Percentiles rank a stretch among this genome's conserved stretches.
Conservation (phyloP, 1,284 basidiomycete genomes). For the Mycena sp. region DNA sequence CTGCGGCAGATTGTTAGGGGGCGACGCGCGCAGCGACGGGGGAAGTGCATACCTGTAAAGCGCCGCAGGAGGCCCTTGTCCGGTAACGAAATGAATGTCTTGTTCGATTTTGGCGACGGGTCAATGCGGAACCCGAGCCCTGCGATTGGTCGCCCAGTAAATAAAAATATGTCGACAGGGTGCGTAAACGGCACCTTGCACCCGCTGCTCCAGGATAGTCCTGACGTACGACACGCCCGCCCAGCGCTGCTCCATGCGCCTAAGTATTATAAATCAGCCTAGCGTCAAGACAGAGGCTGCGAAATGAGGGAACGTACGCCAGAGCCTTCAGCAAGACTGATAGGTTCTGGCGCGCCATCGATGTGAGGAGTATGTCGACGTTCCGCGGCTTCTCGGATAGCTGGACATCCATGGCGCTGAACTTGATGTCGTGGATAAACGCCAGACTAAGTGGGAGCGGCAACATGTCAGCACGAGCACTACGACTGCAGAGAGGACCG, state of each 20-base stretch:
- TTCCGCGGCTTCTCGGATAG: conserved; percentile 23
- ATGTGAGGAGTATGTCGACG: conserved; percentile 44
- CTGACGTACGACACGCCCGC: conserved; percentile 46
- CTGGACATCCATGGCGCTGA: conserved; percentile 30
- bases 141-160: neutral
- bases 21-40: neutral
- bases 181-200: conserved; percentile 30
- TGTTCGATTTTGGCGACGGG: conserved; percentile 31
- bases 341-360: conserved; percentile 47
- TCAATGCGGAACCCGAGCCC: conserved; percentile 7
- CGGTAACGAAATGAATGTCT: conserved; percentile 50
- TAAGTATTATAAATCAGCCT: conserved; percentile 8
- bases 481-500: neutral
- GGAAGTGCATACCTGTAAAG: conserved; percentile 39
- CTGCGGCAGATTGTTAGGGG: conserved; percentile 14
- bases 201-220: conserved; percentile 37
- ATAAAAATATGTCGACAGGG: neutral
- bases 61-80: conserved; percentile 48
- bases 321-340: conserved; percentile 35
- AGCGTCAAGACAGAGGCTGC: neutral
- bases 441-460: conserved; percentile 41
- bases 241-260: conserved; percentile 49
- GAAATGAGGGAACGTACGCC: conserved; percentile 35
- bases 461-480: no score
- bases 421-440: conserved; percentile 48